Base-by-base conservation (phyloP, 2,329 filamentous ascomycete species). In the Claviceps fusiformis region DNA sequence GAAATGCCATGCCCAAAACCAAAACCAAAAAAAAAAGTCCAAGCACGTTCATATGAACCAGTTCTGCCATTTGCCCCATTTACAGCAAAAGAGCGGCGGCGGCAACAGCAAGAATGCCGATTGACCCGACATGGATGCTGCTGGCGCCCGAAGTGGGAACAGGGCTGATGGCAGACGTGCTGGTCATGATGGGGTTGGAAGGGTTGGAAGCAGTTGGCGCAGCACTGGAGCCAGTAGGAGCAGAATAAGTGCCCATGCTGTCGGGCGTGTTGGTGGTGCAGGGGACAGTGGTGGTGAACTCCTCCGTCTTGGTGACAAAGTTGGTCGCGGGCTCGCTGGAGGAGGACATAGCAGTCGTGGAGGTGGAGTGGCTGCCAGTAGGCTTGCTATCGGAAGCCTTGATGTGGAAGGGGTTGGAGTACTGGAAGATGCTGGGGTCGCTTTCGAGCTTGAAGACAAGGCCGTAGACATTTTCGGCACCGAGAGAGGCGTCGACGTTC, bases 371-470 rank as follows among this genome's bases (percentile, higher is more conserved):
- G 33, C 54, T 48, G 35, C 64, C 55, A 63, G 68, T 58, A 58
- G 61, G 54, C 53, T 59, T 58, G 57, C 65, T 56, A 55, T 59
- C 60, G 55, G 56, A 52, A 57, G 52, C 70, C 55, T 65, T 63
- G 63, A 82, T 80, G 63, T 71, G 62, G 73, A 85, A 85, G 62
- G 79, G 79, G 71, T 76, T 76, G 55, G 79, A 81, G 75, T 77
- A 84, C 75, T 85, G 80, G 75, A 79, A 81, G 64, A 75, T 68
- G 11, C 52, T 59, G 27, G 70, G 54, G 69, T 81, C 64, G 59
- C 67, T 68, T 61, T 78, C 74, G 41, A 75, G 71, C 59, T 67
- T 66, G 68, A 85, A 71, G 69, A 74, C 71, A 65, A 85, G 71
- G 60, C 81, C 82, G 68, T 84, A 85, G 63, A 74, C 73, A 53